Percentiles rank a stretch among this genome's conserved stretches.
These are phyloP conservation scores for Lactarius deliciosus DNA, from an alignment of 768 basidiomycete genomes.

Conservation along the genomic window DNA sequence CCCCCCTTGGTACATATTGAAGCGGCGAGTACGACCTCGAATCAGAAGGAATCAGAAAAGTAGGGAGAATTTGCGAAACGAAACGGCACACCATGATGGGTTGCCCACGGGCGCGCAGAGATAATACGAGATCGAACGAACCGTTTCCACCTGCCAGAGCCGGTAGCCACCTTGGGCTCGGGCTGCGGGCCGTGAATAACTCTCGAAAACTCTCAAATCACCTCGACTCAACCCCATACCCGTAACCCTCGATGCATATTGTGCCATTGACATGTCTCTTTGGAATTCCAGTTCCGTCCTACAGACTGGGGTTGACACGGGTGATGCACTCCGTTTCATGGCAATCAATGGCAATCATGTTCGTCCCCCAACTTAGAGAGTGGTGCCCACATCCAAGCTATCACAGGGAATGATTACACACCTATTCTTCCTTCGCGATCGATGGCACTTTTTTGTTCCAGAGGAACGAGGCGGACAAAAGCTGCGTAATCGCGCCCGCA, in stretches of 20 bases:
- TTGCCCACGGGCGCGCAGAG: neutral
- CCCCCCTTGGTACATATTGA: constrained; percentile 95
- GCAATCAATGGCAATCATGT: neutral
- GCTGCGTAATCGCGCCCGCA: neutral
- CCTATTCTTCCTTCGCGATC: neutral
- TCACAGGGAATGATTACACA: neutral
- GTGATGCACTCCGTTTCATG: neutral
- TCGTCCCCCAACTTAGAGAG: neutral
- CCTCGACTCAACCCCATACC: neutral
- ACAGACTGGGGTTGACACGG: neutral
- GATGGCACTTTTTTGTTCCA: neutral
- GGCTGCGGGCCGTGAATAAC: neutral
- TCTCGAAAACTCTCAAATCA: neutral
- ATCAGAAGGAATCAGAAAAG: neutral
- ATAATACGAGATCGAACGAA: neutral
- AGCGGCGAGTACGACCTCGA: constrained; percentile 86
- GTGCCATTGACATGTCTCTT: neutral
- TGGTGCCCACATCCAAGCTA: neutral
- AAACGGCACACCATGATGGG: constrained; percentile 20
- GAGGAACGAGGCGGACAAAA: neutral
- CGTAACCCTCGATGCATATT: neutral
- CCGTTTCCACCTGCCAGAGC: neutral
- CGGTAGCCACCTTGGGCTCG: neutral
- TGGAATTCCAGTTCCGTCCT: neutral
- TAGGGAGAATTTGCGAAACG: neutral